Base-by-base conservation (phyloP, 768 basidiomycete species). In the Russula olivacea region DNA sequence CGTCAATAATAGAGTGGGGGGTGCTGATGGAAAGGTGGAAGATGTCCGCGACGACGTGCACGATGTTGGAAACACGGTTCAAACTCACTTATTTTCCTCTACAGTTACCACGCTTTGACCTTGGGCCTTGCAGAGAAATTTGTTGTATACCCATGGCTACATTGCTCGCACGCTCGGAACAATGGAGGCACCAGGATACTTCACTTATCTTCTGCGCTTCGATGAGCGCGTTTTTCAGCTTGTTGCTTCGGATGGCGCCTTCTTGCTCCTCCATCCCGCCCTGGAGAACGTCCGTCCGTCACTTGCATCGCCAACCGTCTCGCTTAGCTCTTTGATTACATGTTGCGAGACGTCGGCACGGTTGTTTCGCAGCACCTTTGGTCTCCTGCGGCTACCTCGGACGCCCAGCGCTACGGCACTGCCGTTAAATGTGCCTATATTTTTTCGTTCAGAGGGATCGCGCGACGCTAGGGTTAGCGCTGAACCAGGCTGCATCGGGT, bases 391-490 rank as follows among this genome's bases (percentile, higher is more conserved):
- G 43, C 55, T n/a, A 32, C 36, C 8, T 25, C 51, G 2, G 63
- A 64, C 8, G 47, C 57, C 30, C 58, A 38, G 21, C 58, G 63
- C 19, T 58, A 59, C 48, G 19, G 30, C 30, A 45, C 45, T 2
- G 14, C 0, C 38, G 9, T 30, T 54, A 4, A 36, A 66, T 3
- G 11, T 66, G 43, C 66, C 66, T 1, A 60, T 66, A 12, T 66
- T 66, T 28, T n/a, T 66, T 66, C 30, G 41, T 60, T 7, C 43
- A 55, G 12, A 43, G 40, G 28, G 48, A 55, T 28, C 43, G 49
- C 34, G 30, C 17, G 10, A 28, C 5, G 4, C 25, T 64, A 21
- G 66, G 63, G 2, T 19, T 65, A 19, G 40, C 6, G 1, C 8
- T 66, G 12, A 30, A 34, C 0, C 25, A 28, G 4, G 58, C 58